Base-by-base conservation (phyloP, 73 alveolate species). In the Blepharisma stoltei region DNA sequence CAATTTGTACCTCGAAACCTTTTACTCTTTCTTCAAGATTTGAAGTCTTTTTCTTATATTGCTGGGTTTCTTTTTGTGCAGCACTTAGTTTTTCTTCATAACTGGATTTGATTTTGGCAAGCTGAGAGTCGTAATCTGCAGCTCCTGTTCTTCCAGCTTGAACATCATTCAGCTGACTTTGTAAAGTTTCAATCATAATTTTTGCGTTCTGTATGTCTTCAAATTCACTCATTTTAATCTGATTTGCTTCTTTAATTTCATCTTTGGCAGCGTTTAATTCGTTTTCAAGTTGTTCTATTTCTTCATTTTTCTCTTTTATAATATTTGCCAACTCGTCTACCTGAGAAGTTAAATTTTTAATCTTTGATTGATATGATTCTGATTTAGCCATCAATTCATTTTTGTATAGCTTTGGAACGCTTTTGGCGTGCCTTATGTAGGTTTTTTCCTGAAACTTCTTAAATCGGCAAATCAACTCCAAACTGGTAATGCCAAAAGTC, bases 41-140 rank as follows among this genome's bases (percentile, higher is more conserved):
- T 9, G 11, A 14, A 60, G 18, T 18, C 11, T 60, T 60, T 38
- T 11, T 38, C 73, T 60, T 60, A 9, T 14, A 14, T 18, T 18
- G 73, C 3, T 9, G 18, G 14, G 23, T 14, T 60, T 60, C 73
- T 18, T 60, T 38, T 60, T 60, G 14, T 9, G n/a, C 45, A 1
- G 14, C 73, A n/a, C 23, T 38, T 18, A 60, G 38, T 60, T 60
- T 60, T 60, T 60, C 23, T 38, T 60, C 73, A 60, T 60, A 60
- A n/a, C 14, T 8, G 18, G 38, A 8, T 25, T 38, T 60, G 0
- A 60, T 25, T 38, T 60, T 60, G 23, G 18, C 23, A 14, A 60
- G 11, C 46, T 60, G 73, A 60, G 23, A 60, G 4, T 60, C 73
- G 23, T 60, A 60, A 60, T 60, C 73, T 14, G 48, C 73, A 60